Conservation (phyloP, 176 grass and related monocot species). For the Carex kokanica region DNA sequence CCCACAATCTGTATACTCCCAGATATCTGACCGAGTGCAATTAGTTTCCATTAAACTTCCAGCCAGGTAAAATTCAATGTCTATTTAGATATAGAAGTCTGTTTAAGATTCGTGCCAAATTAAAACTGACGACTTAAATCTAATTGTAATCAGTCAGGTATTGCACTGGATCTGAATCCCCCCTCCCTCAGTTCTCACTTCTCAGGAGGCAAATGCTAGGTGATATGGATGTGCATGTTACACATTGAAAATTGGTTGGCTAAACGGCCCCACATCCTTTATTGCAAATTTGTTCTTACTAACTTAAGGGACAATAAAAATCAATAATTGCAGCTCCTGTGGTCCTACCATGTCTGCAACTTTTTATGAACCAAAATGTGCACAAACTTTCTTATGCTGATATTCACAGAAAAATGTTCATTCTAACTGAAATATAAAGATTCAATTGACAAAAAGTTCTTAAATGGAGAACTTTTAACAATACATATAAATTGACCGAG, state of each 20-base stretch:
- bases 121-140: too few species aligned
- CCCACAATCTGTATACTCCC: too few species aligned
- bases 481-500: background rate
- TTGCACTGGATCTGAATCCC: too few species aligned
- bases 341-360: background rate
- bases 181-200: background rate
- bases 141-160: too few species aligned
- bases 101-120: too few species aligned
- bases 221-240: slow-evolving; percentile 7
- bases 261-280: background rate
- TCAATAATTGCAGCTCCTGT: background rate
- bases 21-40: too few species aligned
- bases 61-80: too few species aligned
- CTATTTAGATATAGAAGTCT: too few species aligned
- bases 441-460: background rate
- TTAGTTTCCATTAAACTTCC: too few species aligned
- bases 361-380: background rate
- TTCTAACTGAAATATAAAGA: background rate
- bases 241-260: slow-evolving; percentile 13
- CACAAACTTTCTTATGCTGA: background rate
- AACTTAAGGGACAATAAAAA: background rate
- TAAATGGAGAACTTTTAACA: background rate
- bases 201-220: background rate
- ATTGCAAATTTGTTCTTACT: slow-evolving; percentile 22
- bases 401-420: background rate